phyloP scores from a whole-genome alignment of 1,284 basidiomycete genomes.

The Takashimella koratensis region DNA sequence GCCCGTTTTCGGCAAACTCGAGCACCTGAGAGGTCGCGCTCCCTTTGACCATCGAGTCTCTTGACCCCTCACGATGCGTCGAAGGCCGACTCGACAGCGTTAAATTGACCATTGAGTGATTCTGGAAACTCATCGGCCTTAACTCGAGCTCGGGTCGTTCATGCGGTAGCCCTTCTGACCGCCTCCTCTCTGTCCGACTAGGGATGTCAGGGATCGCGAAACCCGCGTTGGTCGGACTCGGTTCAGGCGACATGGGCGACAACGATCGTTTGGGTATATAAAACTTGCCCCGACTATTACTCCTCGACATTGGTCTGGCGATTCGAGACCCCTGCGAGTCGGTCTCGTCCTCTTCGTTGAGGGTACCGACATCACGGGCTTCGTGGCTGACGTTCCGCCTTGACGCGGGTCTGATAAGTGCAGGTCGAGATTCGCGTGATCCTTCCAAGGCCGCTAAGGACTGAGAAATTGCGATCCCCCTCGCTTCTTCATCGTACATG shows the following conservation, averaged over 20 bases:
- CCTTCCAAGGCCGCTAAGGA: constrained; percentile 42
- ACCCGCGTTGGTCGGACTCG: neutral
- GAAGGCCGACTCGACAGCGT: constrained; percentile 17
- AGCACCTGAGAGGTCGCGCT: constrained; percentile 68
- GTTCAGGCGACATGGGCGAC: constrained; percentile 22
- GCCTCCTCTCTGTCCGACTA: constrained; percentile 23
- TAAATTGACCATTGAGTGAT: constrained; percentile 36
- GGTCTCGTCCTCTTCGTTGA: constrained; percentile 27
- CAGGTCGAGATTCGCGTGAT: constrained; percentile 1
- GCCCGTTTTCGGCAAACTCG: constrained; percentile 70
- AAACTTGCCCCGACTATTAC: constrained; percentile 24
- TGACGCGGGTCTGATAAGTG: constrained; percentile 11
- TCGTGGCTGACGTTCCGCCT: constrained; percentile 19
- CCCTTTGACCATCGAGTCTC: constrained; percentile 52
- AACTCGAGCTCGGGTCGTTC: constrained; percentile 2
- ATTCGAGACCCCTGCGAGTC: constrained; percentile 8
- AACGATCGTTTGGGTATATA: constrained; percentile 34
- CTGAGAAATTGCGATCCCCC: constrained; percentile 26
- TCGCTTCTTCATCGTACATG: constrained; percentile 18
- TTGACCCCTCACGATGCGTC: constrained; percentile 21
- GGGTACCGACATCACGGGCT: constrained; percentile 12
- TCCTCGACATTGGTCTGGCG: constrained; percentile 2
- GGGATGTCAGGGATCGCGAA: neutral
- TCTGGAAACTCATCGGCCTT: constrained; percentile 20
- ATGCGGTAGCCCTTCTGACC: constrained; percentile 27